phyloP scores from a whole-genome alignment of 192 early-diverging fungal species.

The Gryganskiella cystojenkinii region DNA sequence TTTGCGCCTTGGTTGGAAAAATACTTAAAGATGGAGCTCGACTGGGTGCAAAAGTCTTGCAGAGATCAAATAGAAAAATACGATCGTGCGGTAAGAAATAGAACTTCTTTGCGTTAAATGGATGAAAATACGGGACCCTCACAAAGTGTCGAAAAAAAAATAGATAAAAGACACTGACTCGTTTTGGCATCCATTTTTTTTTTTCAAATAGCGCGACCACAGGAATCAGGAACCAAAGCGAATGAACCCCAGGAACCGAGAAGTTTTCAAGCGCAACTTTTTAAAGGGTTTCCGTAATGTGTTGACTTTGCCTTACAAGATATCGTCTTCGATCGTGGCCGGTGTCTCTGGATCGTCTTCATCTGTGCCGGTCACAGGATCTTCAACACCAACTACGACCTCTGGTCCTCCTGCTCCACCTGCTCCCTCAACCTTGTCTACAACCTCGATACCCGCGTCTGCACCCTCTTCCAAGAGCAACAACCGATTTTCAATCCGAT shows the following conservation, averaged over 20 bases:
- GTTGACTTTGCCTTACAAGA: constrained; percentile 55
- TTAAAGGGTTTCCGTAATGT: constrained; percentile 65
- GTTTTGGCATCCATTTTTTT: not conserved
- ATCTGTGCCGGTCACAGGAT: not conserved
- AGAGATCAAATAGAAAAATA: constrained; percentile 74
- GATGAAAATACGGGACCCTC: not conserved
- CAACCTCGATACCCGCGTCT: not conserved
- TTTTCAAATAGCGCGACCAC: not conserved
- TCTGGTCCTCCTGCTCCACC: constrained; percentile 7
- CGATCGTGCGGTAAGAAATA: constrained; percentile 66
- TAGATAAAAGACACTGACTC: not conserved
- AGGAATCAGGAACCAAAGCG: constrained; percentile 19
- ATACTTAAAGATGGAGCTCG: constrained; percentile 76
- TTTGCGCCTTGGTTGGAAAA: constrained; percentile 73
- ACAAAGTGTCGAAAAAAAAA: not conserved
- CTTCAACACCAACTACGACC: constrained; percentile 20
- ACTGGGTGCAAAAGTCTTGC: constrained; percentile 66
- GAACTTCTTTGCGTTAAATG: not conserved
- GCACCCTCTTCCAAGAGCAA: constrained; percentile 20
- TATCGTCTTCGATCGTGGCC: constrained; percentile 49
- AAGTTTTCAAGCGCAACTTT: constrained; percentile 62
- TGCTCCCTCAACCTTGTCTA: constrained; percentile 10
- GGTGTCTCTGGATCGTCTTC: constrained; percentile 22
- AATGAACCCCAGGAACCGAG: constrained; percentile 51
- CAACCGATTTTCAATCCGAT: constrained; percentile 49